Conservation (phyloP, 2,329 filamentous ascomycete species). For the Trichoderma lentiforme region DNA sequence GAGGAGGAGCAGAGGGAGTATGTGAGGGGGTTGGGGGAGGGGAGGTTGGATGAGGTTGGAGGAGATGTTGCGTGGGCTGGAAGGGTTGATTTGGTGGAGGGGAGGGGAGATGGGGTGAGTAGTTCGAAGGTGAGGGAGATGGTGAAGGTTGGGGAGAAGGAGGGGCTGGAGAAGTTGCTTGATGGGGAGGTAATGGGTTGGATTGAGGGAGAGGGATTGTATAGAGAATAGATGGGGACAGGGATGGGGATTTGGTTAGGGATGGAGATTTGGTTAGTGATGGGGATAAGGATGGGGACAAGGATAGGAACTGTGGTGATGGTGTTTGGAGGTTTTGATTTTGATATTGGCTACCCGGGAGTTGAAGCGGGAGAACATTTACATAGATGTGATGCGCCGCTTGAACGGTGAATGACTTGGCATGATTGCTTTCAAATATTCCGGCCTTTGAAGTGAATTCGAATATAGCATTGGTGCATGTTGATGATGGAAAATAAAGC, state of each 20-base stretch:
- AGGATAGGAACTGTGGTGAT: not conserved
- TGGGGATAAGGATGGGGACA: no score
- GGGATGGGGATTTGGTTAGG: not conserved
- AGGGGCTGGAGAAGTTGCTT: conserved; percentile 51
- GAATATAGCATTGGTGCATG: not conserved
- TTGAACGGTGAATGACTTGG: not conserved
- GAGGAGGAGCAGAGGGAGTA: conserved; percentile 46
- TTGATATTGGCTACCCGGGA: not conserved
- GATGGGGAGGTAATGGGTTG: conserved; percentile 54
- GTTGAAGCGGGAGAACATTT: not conserved
- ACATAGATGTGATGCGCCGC: no score
- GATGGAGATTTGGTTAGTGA: not conserved
- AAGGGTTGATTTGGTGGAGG: conserved; percentile 58
- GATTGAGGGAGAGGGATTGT: conserved; percentile 56
- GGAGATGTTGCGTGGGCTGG: conserved; percentile 56
- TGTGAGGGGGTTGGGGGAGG: conserved; percentile 46
- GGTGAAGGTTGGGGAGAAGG: conserved; percentile 45
- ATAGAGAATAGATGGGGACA: conserved; percentile 32
- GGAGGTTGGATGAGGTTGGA: conserved; percentile 49
- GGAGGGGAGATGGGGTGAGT: conserved; percentile 44
- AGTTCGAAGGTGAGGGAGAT: conserved; percentile 63
- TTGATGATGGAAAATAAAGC: not conserved
- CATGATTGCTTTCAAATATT: not conserved
- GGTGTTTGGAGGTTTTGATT: not conserved
- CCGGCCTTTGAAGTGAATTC: not conserved